Evolutionary conservation across 23 red algal genomes (phyloP), one percentile per base, ranked within the genome.

Genomic region (Cyanidioschyzon merolae): DNA sequence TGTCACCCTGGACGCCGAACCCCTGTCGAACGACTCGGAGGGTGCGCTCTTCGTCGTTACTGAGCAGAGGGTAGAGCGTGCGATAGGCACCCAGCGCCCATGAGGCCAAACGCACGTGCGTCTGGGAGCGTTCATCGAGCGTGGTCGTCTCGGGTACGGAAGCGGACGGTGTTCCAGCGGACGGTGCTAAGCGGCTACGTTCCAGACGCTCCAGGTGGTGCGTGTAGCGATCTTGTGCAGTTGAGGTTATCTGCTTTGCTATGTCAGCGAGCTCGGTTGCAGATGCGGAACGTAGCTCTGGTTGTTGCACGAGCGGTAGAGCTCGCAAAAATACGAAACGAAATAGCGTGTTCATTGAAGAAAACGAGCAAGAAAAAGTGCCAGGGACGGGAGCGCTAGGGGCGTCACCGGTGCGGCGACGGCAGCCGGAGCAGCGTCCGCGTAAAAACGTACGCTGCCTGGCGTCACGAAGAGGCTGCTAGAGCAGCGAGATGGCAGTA

Each of bases 41-140:
- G 37, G 85, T 27, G 0, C 89, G 89, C 32, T 16, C 27, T 41
- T 86, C 83, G 34, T 86, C 75, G 50, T 31, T n/a, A 26, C 54
- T 77, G 25, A 92, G 77, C 16, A 79, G 75, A 26, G 89, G 83
- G 3, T 45, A 58, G 25, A 92, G 77, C 39, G 83, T 76, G 79
- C 79, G 89, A 75, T 92, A 83, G 16, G 89, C 86, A 3, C 83
- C 89, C 41, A 92, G 77, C 37, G 89, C 89, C 1, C 86, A 80
- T 1, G 83, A 83, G 0, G 89, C 83, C 31, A 77, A 25, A 27
- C 2, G 50, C 79, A 92, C 41, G 40, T 92, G 89, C 17, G 83
- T 76, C 57, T 54, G 77, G 51, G 83, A 57, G 38, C 89, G 89
- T 32, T 83, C 82, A 58, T 92, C 89, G 25, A 41, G 21, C 45